A percentile compares a stretch with the other conserved stretches of the same genome.
Conservation (phyloP, 495 filamentous ascomycete species). For the Aspergillus egyptiacus region DNA sequence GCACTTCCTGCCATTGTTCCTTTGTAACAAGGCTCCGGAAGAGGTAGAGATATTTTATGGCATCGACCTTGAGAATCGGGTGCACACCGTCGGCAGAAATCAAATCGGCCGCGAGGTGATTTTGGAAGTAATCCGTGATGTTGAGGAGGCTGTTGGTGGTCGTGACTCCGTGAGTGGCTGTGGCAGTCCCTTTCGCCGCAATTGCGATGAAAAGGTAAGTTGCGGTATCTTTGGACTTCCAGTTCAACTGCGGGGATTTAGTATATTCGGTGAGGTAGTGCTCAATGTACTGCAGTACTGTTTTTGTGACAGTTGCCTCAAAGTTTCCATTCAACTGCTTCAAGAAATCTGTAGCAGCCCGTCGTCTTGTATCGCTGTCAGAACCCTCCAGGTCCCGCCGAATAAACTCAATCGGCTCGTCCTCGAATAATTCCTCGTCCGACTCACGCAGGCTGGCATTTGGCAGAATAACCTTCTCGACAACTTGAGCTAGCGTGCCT, state of each 20-base stretch:
- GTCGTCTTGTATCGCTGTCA: conserved; percentile 84
- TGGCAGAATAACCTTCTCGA: conserved; percentile 91
- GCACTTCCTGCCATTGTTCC: conserved; percentile 79
- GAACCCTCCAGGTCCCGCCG: conserved; percentile 92
- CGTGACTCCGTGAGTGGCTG: conserved; percentile 78
- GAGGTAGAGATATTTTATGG: conserved; percentile 92
- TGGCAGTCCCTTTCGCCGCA: conserved; percentile 82
- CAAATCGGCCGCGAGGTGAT: conserved; percentile 79
- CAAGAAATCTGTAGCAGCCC: conserved; percentile 91
- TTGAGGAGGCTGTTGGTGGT: conserved; percentile 79
- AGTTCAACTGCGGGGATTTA: conserved; percentile 63
- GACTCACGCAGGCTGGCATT: conserved; percentile 86
- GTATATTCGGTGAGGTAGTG: conserved; percentile 67
- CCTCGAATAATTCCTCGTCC: conserved; percentile 93
- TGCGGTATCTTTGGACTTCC: conserved; percentile 96
- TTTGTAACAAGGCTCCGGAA: conserved; percentile 88
- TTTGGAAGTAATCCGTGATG: conserved; percentile 88
- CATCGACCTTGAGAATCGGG: conserved; percentile 90
- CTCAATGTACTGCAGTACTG: conserved; percentile 75
- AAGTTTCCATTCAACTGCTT: conserved; percentile 82
- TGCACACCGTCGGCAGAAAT: conserved; percentile 57
- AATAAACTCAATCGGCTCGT: conserved; percentile 98
- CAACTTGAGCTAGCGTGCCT: conserved; percentile 67
- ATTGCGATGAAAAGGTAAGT: conserved; percentile 92
- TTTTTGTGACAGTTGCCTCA: conserved; percentile 71